Evolutionary conservation across 352 stramenopile genomes (phyloP), one percentile per base, ranked within the genome.

Genomic region (Pythium myriotylum): DNA sequence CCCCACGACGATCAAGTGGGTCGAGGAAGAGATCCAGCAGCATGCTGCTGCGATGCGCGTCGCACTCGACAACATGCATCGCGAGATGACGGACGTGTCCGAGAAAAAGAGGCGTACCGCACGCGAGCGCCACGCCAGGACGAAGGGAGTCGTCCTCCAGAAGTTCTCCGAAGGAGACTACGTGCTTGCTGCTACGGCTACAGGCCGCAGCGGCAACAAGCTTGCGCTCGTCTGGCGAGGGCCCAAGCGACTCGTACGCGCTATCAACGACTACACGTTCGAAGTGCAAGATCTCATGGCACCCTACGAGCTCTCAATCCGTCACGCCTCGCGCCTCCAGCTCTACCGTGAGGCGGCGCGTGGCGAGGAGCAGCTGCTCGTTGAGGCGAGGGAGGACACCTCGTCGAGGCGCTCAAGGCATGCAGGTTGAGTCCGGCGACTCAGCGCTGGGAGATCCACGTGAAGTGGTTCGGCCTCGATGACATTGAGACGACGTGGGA

Each of bases 391-490:
- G n/a, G n/a, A n/a, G n/a, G n/a, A n/a, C n/a, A n/a, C n/a, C n/a
- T n/a, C n/a, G n/a, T n/a, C n/a, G n/a, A n/a, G n/a, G n/a, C n/a
- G n/a, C n/a, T n/a, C n/a, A n/a, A n/a, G n/a, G 26, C 37, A 17
- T 67, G 48, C 32, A 54, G 62, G 1, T 29, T 70, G 23, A 29
- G 42, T 19, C 35, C 59, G 10, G 48, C 29, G 12, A 66, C 51
- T 17, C 20, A 57, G 16, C 23, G 50, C 13, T 70, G 61, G 50
- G 42, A 74, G 37, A 26, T 70, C 20, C 29, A 50, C 4, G 52
- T 71, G 27, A 59, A 74, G 32, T 71, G 67, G 62, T 35, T 64
- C 23, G 67, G 67, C 12, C 42, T 74, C 2, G 67, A 74, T 6
- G 67, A 71, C 26, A 29, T 56, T n/a, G 57, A 74, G 40, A 29